Percentiles rank a stretch among this genome's conserved stretches.
phyloP scores from a whole-genome alignment of 768 basidiomycete species.

The Lentinus tigrinus region DNA sequence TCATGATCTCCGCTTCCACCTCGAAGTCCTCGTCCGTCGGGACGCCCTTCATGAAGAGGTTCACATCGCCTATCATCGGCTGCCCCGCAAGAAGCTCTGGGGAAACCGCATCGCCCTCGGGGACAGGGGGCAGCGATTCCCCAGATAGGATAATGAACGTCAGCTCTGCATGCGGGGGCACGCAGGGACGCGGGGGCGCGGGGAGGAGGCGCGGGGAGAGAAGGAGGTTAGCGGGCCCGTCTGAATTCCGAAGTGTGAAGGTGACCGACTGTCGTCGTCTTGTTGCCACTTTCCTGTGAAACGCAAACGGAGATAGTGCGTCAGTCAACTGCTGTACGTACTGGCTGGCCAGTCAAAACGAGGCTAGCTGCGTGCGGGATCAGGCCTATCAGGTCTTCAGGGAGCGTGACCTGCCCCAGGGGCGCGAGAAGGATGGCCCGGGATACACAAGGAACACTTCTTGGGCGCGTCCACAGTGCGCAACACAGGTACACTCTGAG shows the following conservation, averaged over 20 bases:
- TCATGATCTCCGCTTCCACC: slow-evolving; percentile 91
- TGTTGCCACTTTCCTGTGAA: slow-evolving; percentile 75
- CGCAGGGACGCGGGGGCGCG: not conserved
- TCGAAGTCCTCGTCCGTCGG: slow-evolving; percentile 44
- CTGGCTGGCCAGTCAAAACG: no score
- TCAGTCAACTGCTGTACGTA: no score
- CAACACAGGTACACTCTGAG: slow-evolving; percentile 21
- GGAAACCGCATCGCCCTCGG: slow-evolving; percentile 7
- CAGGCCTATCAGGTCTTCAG: not conserved
- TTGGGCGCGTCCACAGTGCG: no score
- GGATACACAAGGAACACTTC: not conserved
- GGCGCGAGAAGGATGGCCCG: not conserved
- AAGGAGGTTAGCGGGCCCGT: not conserved
- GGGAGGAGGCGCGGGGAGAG: not conserved
- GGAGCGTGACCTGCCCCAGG: not conserved
- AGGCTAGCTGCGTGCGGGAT: not conserved
- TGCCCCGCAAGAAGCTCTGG: slow-evolving; percentile 33
- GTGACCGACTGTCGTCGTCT: slow-evolving; percentile 73
- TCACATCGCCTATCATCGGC: slow-evolving; percentile 90
- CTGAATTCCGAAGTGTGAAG: not conserved
- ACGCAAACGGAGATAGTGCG: slow-evolving; percentile 2
- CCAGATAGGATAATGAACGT: slow-evolving; percentile 86
- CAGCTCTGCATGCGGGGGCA: slow-evolving; percentile 48
- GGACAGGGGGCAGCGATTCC: slow-evolving; percentile 1
- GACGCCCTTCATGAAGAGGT: slow-evolving; percentile 75